Conservation (phyloP, 805 yeast species). For the Kuraishia hungarica region DNA sequence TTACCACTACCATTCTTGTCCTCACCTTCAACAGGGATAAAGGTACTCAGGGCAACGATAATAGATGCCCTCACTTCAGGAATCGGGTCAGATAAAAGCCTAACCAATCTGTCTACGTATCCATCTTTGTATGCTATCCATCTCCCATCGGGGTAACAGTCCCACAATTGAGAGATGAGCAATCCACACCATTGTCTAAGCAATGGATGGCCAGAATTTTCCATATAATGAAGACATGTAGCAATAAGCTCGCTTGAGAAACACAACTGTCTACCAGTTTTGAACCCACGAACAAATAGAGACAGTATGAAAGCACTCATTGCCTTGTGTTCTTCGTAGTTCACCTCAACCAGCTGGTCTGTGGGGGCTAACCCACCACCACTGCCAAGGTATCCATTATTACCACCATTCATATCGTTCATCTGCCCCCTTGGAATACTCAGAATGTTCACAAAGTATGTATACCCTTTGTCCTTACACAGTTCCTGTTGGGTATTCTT, state of each 20-base stretch:
- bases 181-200: conserved; percentile 90
- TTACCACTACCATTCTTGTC: conserved; percentile 18
- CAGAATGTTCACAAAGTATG: conserved; percentile 76
- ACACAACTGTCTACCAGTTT: conserved; percentile 72
- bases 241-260: conserved; percentile 64
- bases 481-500: conserved; percentile 86
- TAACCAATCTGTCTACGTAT: conserved; percentile 44
- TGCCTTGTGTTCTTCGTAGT: conserved; percentile 82
- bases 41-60: conserved; percentile 62
- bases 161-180: conserved; percentile 70
- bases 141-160: conserved; percentile 64
- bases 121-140: conserved; percentile 62
- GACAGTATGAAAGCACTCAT: conserved; percentile 91
- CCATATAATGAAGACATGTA: conserved; percentile 58
- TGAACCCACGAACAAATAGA: conserved; percentile 73
- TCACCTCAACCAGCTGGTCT: conserved; percentile 26
- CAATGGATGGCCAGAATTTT: conserved; percentile 72
- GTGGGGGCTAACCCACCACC: conserved; percentile 4
- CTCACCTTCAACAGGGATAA: conserved; percentile 39
- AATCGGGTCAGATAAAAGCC: conserved; percentile 73
- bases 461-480: conserved; percentile 83
- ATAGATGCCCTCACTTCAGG: conserved; percentile 92
- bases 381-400: conserved; percentile 12
- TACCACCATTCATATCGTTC: conserved; percentile 9
- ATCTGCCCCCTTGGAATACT: conserved; percentile 30